A percentile compares a stretch with the other conserved stretches of the same genome.
phyloP scores from a whole-genome alignment of 805 yeast species.

The Candida vaughaniae region DNA sequence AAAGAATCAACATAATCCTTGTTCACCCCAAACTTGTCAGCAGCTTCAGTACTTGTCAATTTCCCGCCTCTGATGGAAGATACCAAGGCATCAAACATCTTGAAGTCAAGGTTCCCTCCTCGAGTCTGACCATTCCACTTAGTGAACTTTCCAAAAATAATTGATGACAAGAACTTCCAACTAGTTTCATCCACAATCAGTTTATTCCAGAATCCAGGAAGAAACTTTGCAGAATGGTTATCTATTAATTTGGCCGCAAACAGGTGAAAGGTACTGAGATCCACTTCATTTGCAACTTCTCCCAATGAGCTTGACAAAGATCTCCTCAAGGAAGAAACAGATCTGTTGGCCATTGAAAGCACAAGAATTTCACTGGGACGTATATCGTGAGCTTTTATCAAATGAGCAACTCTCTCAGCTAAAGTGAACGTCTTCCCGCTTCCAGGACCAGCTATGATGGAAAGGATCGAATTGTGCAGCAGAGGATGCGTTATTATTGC shows the following conservation, averaged over 20 bases:
- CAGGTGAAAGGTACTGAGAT: constrained; percentile 62
- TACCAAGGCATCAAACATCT: constrained; percentile 24
- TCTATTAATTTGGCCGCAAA: constrained; percentile 52
- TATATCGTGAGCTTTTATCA: constrained; percentile 37
- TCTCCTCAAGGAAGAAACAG: constrained; percentile 50
- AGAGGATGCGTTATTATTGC: constrained; percentile 45
- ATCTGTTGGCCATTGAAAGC: constrained; percentile 66
- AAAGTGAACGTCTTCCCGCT: constrained; percentile 69
- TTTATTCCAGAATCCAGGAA: constrained; percentile 14
- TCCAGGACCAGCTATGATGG: constrained; percentile 70
- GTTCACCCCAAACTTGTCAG: constrained; percentile 21
- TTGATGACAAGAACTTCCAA: constrained; percentile 39
- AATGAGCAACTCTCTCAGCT: constrained; percentile 49
- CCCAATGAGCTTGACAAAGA: constrained; percentile 35
- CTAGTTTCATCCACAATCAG: constrained; percentile 53
- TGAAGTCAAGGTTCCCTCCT: constrained; percentile 22
- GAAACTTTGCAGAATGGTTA: constrained; percentile 25
- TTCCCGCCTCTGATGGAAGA: constrained; percentile 22
- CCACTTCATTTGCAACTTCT: constrained; percentile 28
- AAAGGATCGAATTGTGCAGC: constrained; percentile 39
- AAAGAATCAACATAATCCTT: constrained; percentile 26
- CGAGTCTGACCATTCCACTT: constrained; percentile 22
- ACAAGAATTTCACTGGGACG: constrained; percentile 58
- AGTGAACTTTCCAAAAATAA: constrained; percentile 38
- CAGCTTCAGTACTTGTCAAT: constrained; percentile 21